These are phyloP conservation scores for Biscogniauxia mediterranea DNA, from an alignment of 2,329 filamentous ascomycete species.

Conservation along the genomic window DNA sequence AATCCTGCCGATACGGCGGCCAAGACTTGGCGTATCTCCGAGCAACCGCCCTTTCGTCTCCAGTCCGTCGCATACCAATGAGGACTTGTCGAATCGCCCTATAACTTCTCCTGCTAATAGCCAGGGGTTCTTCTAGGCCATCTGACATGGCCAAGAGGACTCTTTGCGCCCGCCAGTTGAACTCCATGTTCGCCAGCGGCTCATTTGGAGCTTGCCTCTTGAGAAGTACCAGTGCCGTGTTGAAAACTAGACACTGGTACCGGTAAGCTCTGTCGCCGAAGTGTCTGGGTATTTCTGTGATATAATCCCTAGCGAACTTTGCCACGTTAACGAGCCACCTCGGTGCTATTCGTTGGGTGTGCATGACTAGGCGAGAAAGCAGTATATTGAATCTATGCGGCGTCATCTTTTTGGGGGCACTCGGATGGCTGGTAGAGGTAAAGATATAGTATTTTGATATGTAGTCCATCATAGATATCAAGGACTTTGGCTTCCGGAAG, in stretches of 20 bases:
- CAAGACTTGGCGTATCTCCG: conserved; percentile 50
- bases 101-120: conserved; percentile 53
- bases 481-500: conserved; percentile 31
- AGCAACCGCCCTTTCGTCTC: conserved; percentile 48
- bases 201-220: conserved; percentile 33
- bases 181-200: conserved; percentile 38
- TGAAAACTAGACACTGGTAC: conserved; percentile 39
- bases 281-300: conserved; percentile 24
- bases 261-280: conserved; percentile 20
- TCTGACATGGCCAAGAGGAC: conserved; percentile 52
- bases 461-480: conserved; percentile 36
- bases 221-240: conserved; percentile 39
- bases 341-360: conserved; percentile 28
- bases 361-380: conserved; percentile 26
- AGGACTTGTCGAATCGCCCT: conserved; percentile 54
- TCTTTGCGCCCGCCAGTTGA: conserved; percentile 59
- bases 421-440: neutral
- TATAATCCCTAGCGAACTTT: conserved; percentile 30
- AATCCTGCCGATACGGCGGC: conserved; percentile 58
- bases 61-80: conserved; percentile 51
- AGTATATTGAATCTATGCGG: conserved; percentile 24
- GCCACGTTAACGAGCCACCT: conserved; percentile 31
- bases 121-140: conserved; percentile 44
- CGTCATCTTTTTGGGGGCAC: conserved; percentile 10
- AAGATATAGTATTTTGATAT: conserved; percentile 21